Base-by-base conservation (phyloP, 305 asterid species). In the Fraxinus paxiana region DNA sequence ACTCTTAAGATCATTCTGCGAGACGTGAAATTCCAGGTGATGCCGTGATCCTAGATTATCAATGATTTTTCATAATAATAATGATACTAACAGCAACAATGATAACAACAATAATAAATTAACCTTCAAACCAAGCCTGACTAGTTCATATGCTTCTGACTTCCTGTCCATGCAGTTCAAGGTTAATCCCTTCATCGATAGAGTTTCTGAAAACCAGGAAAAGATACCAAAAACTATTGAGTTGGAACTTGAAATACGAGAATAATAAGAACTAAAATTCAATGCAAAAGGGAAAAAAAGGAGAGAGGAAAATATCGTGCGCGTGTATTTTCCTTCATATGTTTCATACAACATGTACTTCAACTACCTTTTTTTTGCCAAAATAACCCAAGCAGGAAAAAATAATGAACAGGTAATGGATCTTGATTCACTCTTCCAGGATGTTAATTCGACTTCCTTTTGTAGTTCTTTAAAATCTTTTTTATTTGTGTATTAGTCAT, bases 1-100 rank as follows among this genome's bases (percentile, higher is more conserved):
- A 88, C 99, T 96, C 91, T 96, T 96, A 34, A 96, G 94, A 87
- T 96, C 98, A 94, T 96, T 96, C 99, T 96, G 97, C 92, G 87
- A 81, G 82, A 73, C 59, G 80, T 73, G 83, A 85, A 75, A 77
- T 85, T 17, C 92, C 69, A 75, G 77, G 72, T 70, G 79, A 56
- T n/a, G 73, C 13, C 1, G 46, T 54, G 2, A 51, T 33, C 69
- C 10, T 37, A 69, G 20, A 28, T 63, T 28, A 69, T 28, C 75
- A 69, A 69, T 15, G 75, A 30, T 76, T 75, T 91, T 26, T 20
- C 41, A 28, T 48, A 48, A 76, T 26, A 41, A 9, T 17, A 30
- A 26, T 76, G 43, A 26, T 24, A 48, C 79, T 76, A 46, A 24
- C 22, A 31, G 20, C 18, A 13, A 2, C 69, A 46, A 76, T 30